Evolutionary conservation across 257 asterid species (phyloP).

Genomic region (Primulina huaijiensis): DNA sequence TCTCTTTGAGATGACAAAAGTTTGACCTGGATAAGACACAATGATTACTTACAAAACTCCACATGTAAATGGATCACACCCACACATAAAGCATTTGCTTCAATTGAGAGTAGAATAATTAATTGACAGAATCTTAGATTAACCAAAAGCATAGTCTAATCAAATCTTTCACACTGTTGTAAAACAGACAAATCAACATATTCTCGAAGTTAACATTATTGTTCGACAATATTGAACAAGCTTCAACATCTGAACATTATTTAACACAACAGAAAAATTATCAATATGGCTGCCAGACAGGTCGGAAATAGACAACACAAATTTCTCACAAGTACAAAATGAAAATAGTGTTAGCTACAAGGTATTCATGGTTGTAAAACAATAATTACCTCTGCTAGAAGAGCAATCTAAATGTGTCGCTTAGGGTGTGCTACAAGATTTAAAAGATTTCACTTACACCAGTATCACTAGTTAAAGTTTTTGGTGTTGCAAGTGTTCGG

Average conservation of each 20-base stretch:
- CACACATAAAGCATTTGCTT: slow-evolving; percentile 20
- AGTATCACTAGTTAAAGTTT: too few species aligned
- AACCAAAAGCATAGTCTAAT: slow-evolving; percentile 11
- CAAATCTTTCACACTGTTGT: slow-evolving; percentile 9
- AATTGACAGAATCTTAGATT: slow-evolving; percentile 9
- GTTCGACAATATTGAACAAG: not conserved
- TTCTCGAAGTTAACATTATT: not conserved
- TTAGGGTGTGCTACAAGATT: too few species aligned
- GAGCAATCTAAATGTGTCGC: too few species aligned
- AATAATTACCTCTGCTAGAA: too few species aligned
- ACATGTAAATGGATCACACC: slow-evolving; percentile 14
- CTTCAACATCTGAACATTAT: not conserved
- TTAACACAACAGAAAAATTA: slow-evolving; percentile 9
- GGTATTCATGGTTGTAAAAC: too few species aligned
- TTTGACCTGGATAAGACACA: slow-evolving; percentile 58
- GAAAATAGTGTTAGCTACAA: not conserved
- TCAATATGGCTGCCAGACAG: not conserved
- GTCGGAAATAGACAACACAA: slow-evolving; percentile 10
- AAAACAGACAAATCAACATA: not conserved
- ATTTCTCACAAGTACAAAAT: slow-evolving; percentile 14
- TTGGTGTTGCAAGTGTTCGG: too few species aligned
- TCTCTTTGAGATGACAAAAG: slow-evolving; percentile 60
- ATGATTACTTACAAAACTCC: slow-evolving; percentile 27
- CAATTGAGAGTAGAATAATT: slow-evolving; percentile 7
- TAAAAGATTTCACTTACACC: too few species aligned